Percentiles rank a stretch among this genome's conserved stretches.
These are phyloP conservation scores for Cynara cardunculus DNA, from an alignment of 129 eudicot genomes.

Conservation along the genomic window DNA sequence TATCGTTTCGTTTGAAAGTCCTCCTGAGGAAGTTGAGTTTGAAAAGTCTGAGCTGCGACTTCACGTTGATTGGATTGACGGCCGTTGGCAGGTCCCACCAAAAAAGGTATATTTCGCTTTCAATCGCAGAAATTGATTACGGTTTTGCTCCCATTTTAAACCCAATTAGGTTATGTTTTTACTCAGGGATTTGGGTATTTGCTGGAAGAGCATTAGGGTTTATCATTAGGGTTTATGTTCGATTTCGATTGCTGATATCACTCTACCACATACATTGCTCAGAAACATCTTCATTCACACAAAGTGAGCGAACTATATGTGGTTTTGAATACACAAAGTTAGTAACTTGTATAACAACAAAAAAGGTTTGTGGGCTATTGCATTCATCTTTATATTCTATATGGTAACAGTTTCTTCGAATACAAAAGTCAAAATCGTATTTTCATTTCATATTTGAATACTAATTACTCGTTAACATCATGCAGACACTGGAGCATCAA, in stretches of 20 bases:
- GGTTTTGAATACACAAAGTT: not conserved
- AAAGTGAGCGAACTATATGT: not conserved
- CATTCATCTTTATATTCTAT: not conserved
- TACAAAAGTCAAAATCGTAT: not conserved
- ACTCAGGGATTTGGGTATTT: not conserved
- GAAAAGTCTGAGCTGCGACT: slow-evolving; percentile 32
- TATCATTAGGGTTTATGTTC: not conserved
- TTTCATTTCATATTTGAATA: not conserved
- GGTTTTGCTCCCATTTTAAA: not conserved
- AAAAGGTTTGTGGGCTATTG: not conserved
- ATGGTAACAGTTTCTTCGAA: not conserved
- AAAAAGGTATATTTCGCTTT: slow-evolving; percentile 31
- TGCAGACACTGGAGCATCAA: slow-evolving; percentile 14
- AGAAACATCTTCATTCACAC: not conserved
- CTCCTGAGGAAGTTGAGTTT: slow-evolving; percentile 48
- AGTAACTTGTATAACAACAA: not conserved
- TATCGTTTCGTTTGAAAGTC: slow-evolving; percentile 42
- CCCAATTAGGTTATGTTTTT: not conserved
- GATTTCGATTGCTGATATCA: not conserved
- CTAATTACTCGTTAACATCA: not conserved
- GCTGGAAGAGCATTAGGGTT: not conserved
- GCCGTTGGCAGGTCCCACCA: slow-evolving; percentile 45
- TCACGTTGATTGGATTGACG: slow-evolving; percentile 63
- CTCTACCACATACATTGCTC: not conserved
- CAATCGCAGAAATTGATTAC: not conserved